Conservation (phyloP, 139 green algal species). For the Chloropicon primus region DNA sequence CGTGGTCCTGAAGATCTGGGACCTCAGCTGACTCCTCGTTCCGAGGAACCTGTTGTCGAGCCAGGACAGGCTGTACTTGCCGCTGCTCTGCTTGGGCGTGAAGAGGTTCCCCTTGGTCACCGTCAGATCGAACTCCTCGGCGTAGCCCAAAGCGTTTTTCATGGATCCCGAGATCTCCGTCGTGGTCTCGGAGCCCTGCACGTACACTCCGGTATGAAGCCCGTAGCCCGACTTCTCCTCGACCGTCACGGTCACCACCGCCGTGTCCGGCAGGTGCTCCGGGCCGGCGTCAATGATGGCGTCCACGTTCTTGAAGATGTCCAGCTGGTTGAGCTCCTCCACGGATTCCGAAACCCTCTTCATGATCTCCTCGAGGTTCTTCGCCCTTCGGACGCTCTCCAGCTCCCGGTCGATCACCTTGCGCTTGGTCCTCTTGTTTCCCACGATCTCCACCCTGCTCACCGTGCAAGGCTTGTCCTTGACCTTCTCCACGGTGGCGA, state of each 20-base stretch:
- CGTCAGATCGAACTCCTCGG: background rate
- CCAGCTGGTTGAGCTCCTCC: background rate
- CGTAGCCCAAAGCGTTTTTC: background rate
- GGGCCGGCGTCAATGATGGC: background rate
- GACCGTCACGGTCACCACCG: background rate
- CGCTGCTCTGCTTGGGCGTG: background rate
- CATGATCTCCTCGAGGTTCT: background rate
- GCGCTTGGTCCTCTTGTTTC: background rate
- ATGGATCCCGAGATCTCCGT: background rate
- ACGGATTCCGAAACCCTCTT: background rate
- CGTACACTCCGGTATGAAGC: background rate
- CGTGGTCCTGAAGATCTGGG: background rate
- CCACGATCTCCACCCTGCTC: background rate
- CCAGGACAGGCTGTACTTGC: background rate
- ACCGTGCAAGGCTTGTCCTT: background rate
- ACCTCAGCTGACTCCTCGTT: background rate
- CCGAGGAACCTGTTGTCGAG: background rate
- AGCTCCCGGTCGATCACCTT: background rate
- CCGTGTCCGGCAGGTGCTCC: background rate
- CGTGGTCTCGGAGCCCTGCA: background rate
- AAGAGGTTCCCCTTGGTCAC: background rate
- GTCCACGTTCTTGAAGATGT: background rate
- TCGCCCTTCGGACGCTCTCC: background rate
- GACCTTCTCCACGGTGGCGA: background rate
- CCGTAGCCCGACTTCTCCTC: background rate